Base-by-base conservation (phyloP, 768 basidiomycete species). In the Clavulina sp. region DNA sequence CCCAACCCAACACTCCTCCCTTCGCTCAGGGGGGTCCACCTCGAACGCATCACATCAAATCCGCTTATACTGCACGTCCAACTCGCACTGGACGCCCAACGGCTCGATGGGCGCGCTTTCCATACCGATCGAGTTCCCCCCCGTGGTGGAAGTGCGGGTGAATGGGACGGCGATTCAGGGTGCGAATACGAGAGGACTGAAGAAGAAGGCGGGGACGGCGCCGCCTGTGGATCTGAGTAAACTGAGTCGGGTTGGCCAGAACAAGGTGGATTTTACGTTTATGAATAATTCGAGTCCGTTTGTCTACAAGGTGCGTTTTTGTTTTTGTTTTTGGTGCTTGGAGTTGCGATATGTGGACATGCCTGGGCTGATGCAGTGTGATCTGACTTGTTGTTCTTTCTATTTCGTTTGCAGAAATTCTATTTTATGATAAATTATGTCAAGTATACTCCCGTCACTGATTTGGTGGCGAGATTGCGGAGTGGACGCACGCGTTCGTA, bases 181-280 rank as follows among this genome's bases (percentile, higher is more conserved):
- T n/a, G 85, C 81, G 33, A 91, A 81, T 63, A 64, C 89, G 56
- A 88, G 88, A 63, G 91, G 91, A 3, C 67, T 93, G 62, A 95
- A 95, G 73, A 95, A 95, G 71, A 91, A 85, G 59, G 83, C 87
- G 28, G 89, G 89, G 2, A 92, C 86, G 40, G 85, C 88, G 1
- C 87, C 89, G n/a, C 89, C 89, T 4, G 80, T 87, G 1, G 81
- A 89, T 62, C 63, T 78, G 49, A 68, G 69, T 28, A 57, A 63
- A 40, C 61, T 72, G 18, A 63, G 69, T 51, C 67, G 34, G 68
- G 69, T 66, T 70, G 50, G 56, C 66, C 9, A 67, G 59, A 89
- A 87, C 62, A 75, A 77, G 34, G 68, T 91, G 16, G 87, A 91
- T 57, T 84, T 91, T 75, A 76, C 88, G 2, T 91, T 89, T 62